A percentile compares a stretch with the other conserved stretches of the same genome.
Evolutionary conservation across 139 green algal genomes (phyloP).

Genomic region (Tetraselmis striata): DNA sequence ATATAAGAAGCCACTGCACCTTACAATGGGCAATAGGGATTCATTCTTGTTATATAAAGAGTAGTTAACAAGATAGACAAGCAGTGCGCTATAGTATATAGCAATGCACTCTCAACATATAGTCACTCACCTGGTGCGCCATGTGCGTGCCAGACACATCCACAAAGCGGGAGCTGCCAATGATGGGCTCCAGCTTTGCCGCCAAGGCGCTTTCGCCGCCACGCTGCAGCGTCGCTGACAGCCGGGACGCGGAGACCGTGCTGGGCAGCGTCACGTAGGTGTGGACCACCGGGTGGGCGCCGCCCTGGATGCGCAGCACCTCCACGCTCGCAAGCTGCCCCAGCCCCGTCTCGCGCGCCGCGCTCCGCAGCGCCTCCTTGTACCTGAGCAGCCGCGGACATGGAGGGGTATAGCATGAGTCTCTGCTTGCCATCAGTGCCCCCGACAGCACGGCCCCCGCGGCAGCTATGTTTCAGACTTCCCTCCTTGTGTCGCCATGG

Average conservation of each 20-base stretch:
- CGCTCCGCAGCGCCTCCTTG: background rate
- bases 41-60: too few species aligned
- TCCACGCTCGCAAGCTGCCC: background rate
- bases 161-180: background rate
- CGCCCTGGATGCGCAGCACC: background rate
- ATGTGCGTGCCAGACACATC: background rate
- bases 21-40: too few species aligned
- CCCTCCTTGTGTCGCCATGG: too few species aligned
- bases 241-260: background rate
- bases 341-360: background rate
- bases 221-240: background rate
- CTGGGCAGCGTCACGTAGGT: background rate
- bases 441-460: too few species aligned
- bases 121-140: background rate
- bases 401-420: too few species aligned
- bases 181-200: background rate
- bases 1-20: too few species aligned
- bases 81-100: too few species aligned
- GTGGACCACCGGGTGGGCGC: background rate
- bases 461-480: too few species aligned
- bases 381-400: too few species aligned
- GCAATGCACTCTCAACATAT: too few species aligned
- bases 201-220: background rate
- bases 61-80: too few species aligned
- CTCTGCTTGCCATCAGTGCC: too few species aligned